Percentiles rank a stretch among this genome's conserved stretches.
Conservation (phyloP, 1,284 basidiomycete genomes). For the Tilletia caries region DNA sequence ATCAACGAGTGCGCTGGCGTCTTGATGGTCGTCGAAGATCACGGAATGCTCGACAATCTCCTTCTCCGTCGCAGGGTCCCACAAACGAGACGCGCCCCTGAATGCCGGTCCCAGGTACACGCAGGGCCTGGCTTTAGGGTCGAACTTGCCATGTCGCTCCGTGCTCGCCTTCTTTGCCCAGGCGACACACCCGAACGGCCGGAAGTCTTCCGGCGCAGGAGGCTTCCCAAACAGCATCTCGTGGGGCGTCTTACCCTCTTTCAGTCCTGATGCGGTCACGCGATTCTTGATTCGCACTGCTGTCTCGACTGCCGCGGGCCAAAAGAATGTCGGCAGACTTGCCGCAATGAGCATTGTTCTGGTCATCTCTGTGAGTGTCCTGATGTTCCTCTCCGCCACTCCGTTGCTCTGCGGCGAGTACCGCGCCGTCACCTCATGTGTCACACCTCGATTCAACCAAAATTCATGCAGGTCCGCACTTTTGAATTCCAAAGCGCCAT, state of each 20-base stretch:
- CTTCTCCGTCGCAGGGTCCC: background rate
- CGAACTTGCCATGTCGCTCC: conserved; percentile 3
- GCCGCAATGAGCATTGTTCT: background rate
- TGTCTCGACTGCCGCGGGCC: background rate
- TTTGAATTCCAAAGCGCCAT: conserved; percentile 10
- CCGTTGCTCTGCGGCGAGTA: conserved; percentile 12
- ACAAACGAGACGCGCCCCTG: background rate
- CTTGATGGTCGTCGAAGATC: background rate
- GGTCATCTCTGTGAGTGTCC: background rate
- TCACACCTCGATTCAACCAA: background rate
- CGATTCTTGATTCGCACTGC: conserved; percentile 2
- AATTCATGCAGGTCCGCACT: background rate
- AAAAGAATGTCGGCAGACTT: conserved; percentile 2
- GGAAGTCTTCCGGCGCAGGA: background rate
- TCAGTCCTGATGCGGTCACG: background rate
- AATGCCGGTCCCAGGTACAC: background rate
- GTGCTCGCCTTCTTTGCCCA: background rate
- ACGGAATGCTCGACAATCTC: background rate
- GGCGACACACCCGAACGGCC: background rate
- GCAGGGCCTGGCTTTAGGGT: conserved; percentile 1
- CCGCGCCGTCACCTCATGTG: background rate
- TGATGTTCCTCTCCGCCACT: background rate
- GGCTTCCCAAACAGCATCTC: background rate
- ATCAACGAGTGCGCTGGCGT: background rate
- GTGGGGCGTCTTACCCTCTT: background rate